Base-by-base conservation (phyloP, 2,329 filamentous ascomycete genomes). In the Diaporthe batatas region DNA sequence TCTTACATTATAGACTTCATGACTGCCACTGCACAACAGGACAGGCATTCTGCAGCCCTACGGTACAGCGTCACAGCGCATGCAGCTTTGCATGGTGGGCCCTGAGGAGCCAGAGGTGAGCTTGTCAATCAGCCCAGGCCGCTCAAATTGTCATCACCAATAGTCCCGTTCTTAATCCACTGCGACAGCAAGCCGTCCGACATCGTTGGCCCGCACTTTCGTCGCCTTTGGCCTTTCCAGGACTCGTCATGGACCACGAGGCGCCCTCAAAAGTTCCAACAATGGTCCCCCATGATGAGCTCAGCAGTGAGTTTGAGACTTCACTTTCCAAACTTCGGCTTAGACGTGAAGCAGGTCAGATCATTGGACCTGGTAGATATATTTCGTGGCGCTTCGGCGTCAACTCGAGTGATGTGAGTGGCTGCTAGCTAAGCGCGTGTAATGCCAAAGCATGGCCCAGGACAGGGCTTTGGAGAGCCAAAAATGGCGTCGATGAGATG, bases 351-450 rank as follows among this genome's bases (percentile, higher is more conserved):
- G 55, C 44, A 70, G 39, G 16, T 62, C 44, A 53, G 39, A 23
- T 34, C 62, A 21, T 23, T 59, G 42, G 55, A n/a, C 55, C 34
- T 36, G 8, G 34, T 18, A 32, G 32, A 58, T 36, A 55, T 18
- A n/a, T 14, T 18, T 12, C 11, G n/a, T 59, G 44, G 68, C 68
- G 68, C 68, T 59, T 62, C 68, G 55, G 68, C 68, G 68, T 70
- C 68, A 70, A 70, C 32, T 70, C 25, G 44, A 47, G 44, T 16
- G 55, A 47, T 62, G 32, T 62, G 55, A 70, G 55, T 70, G 68
- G 68, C 55, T 70, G 44, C 12, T 23, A 39, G 14, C 16, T 57
- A 42, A 62, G 68, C 55, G 68, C 68, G n/a, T n/a, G n/a, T n/a
- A n/a, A n/a, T n/a, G n/a, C n/a, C n/a, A n/a, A n/a, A n/a, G n/a